Conservation (phyloP, 306 rosid genomes). For the Medicago lupulina region DNA sequence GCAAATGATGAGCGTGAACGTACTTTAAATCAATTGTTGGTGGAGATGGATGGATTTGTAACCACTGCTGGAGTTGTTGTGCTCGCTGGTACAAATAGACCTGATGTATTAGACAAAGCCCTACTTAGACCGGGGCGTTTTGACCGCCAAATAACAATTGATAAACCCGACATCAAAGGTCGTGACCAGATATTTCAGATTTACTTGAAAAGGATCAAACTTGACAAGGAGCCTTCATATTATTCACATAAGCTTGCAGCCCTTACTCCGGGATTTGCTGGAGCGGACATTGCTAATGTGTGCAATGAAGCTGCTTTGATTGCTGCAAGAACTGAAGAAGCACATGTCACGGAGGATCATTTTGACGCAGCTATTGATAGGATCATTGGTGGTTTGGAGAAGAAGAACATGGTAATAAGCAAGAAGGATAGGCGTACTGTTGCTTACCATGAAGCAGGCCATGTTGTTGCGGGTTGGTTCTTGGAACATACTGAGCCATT, state of each 20-base stretch:
- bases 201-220: constrained; percentile 82
- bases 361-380: constrained; percentile 93
- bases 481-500: constrained; percentile 88
- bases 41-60: constrained; percentile 53
- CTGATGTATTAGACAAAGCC: constrained; percentile 93
- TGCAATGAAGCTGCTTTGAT: constrained; percentile 96
- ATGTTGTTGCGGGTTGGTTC: constrained; percentile 95
- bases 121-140: constrained; percentile 91
- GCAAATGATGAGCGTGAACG: constrained; percentile 92
- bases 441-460: constrained; percentile 96
- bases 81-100: constrained; percentile 97
- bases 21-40: constrained; percentile 92
- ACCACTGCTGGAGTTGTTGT: constrained; percentile 71
- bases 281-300: constrained; percentile 97
- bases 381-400: constrained; percentile 95
- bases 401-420: constrained; percentile 95
- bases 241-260: constrained; percentile 93
- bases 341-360: constrained; percentile 69
- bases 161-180: constrained; percentile 89
- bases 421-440: constrained; percentile 89
- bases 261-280: constrained; percentile 95
- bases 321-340: constrained; percentile 80
- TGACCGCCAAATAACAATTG: constrained; percentile 82
- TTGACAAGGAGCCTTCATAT: constrained; percentile 77
- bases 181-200: constrained; percentile 90